phyloP scores from a whole-genome alignment of 2,329 filamentous ascomycete species.

The Cladosporium sp. region DNA sequence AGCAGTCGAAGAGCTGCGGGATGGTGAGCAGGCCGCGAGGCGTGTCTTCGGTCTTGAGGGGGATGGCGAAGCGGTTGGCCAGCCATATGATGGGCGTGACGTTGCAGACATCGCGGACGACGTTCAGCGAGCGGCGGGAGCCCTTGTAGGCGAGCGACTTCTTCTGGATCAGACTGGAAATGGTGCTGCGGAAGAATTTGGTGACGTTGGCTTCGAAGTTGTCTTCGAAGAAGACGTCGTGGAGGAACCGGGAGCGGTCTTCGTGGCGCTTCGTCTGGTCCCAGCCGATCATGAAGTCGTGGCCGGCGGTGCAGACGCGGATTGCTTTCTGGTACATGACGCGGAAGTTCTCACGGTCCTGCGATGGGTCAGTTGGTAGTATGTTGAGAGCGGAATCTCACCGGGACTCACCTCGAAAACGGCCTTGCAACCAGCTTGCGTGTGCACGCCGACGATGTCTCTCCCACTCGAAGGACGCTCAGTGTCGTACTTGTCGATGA shows the following conservation, averaged over 20 bases:
- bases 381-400: neutral
- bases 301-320: slow-evolving; percentile 44
- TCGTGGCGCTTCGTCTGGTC: slow-evolving; percentile 42
- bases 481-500: slow-evolving; percentile 47
- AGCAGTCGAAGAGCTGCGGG: slow-evolving; percentile 49
- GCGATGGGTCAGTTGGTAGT: neutral
- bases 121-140: slow-evolving; percentile 38
- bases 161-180: slow-evolving; percentile 47
- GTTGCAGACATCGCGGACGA: slow-evolving; percentile 66
- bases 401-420: slow-evolving; percentile 40
- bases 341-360: slow-evolving; percentile 50
- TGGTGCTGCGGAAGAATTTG: slow-evolving; percentile 47
- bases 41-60: slow-evolving; percentile 63
- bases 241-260: slow-evolving; percentile 43
- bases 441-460: slow-evolving; percentile 50
- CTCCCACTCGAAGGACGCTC: slow-evolving; percentile 44
- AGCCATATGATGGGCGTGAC: slow-evolving; percentile 64
- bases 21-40: slow-evolving; percentile 56
- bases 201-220: slow-evolving; percentile 46
- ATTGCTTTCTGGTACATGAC: slow-evolving; percentile 50
- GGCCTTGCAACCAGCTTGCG: slow-evolving; percentile 51
- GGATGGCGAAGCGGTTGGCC: slow-evolving; percentile 64
- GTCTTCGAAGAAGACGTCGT: slow-evolving; percentile 49
- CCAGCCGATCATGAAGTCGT: slow-evolving; percentile 51
- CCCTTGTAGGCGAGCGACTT: slow-evolving; percentile 50